Percentiles rank a stretch among this genome's conserved stretches.
Conservation (phyloP, 176 grass and related monocot species). For the Oryza glumipatula region DNA sequence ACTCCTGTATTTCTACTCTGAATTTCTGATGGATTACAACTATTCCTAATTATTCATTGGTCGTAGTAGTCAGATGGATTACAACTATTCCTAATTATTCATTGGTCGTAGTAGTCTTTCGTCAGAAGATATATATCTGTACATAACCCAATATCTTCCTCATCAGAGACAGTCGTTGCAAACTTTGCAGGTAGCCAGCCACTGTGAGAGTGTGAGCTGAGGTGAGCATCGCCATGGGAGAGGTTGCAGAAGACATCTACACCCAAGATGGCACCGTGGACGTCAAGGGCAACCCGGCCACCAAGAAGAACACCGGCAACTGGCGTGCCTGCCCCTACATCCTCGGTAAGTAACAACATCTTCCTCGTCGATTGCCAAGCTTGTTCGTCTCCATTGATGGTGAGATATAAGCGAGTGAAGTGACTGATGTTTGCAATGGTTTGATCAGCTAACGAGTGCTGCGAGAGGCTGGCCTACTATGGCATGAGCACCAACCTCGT, state of each 20-base stretch:
- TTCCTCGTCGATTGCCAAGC: not conserved
- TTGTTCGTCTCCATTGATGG: not conserved
- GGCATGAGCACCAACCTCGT: conserved; percentile 93
- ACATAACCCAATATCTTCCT: not conserved
- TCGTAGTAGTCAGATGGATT: not conserved
- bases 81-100: not conserved
- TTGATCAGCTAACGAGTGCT: conserved; percentile 74
- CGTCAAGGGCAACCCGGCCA: conserved; percentile 64
- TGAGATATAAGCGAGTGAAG: not conserved
- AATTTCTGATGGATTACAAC: not conserved
- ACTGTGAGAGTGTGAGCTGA: not conserved
- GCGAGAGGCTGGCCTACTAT: conserved; percentile 83
- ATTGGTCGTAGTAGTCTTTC: not conserved
- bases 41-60: conserved; percentile 1
- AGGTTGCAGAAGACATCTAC: conserved; percentile 45
- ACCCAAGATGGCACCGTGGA: conserved; percentile 86
- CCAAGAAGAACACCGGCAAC: conserved; percentile 67
- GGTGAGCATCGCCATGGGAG: conserved; percentile 45
- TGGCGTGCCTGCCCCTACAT: conserved; percentile 89
- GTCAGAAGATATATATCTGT: not conserved
- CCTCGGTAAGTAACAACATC: conserved; percentile 50
- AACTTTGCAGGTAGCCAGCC: conserved; percentile 28
- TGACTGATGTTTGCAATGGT: not conserved
- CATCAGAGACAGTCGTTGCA: not conserved
- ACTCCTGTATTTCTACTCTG: not conserved